phyloP scores from a whole-genome alignment of 495 filamentous ascomycete species.

The Penicillium lividum region DNA sequence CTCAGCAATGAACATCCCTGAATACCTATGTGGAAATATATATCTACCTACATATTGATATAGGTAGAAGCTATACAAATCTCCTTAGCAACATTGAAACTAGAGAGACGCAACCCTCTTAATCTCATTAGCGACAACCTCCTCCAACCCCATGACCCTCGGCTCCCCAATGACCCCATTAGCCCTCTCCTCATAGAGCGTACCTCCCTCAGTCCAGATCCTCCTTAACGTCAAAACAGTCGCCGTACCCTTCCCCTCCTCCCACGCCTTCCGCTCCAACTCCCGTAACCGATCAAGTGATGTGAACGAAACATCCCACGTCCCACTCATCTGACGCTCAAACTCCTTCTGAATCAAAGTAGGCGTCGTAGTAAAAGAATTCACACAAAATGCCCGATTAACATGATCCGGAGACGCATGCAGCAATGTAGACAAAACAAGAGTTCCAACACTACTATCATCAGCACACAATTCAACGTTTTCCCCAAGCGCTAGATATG shows the following conservation, averaged over 20 bases:
- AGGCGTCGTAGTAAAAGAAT: conserved; percentile 68
- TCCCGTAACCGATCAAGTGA: conserved; percentile 50
- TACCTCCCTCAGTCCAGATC: conserved; percentile 73
- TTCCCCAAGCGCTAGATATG: too few species aligned
- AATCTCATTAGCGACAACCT: conserved; percentile 34
- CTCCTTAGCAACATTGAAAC: not conserved
- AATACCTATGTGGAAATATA: not conserved
- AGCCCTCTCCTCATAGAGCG: conserved; percentile 66
- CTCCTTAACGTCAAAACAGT: conserved; percentile 59
- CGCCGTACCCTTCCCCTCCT: conserved; percentile 51
- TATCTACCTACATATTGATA: not conserved
- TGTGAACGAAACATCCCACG: conserved; percentile 52
- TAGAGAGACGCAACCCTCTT: conserved; percentile 20
- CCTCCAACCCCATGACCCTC: conserved; percentile 50
- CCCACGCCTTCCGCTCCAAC: conserved; percentile 59
- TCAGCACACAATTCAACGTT: not conserved
- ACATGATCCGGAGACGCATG: conserved; percentile 50
- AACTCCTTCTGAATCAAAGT: conserved; percentile 63
- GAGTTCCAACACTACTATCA: conserved; percentile 58
- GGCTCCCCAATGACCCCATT: conserved; percentile 56
- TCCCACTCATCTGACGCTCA: conserved; percentile 60
- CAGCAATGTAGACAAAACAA: conserved; percentile 60
- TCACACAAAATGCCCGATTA: conserved; percentile 62
- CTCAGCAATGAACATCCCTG: not conserved
- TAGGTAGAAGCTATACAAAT: not conserved